Conservation (phyloP, 345 rosid genomes). For the Pseudoturritis turrita region DNA sequence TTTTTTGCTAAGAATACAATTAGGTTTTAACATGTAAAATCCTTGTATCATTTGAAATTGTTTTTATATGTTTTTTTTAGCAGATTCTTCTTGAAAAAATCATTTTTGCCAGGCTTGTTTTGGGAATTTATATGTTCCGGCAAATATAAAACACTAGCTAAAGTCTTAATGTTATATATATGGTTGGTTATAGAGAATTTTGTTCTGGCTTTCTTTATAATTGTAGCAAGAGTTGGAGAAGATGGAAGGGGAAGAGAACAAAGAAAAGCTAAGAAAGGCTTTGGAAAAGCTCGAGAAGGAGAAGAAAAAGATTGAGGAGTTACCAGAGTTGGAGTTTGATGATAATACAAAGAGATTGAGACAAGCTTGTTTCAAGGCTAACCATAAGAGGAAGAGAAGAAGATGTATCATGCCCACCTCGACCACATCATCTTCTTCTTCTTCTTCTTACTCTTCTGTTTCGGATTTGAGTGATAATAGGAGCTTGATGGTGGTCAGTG, state of each 20-base stretch:
- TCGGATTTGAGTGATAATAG: neutral
- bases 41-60: neutral
- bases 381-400: conserved; percentile 62
- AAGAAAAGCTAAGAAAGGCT: conserved; percentile 30
- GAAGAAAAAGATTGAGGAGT: conserved; percentile 44
- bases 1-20: too few relatives aligned
- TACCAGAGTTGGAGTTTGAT: conserved; percentile 48
- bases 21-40: too few relatives aligned
- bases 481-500: neutral
- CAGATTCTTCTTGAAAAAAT: too few relatives aligned
- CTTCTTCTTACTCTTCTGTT: neutral
- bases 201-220: neutral
- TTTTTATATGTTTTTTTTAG: neutral
- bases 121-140: neutral
- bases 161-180: neutral
- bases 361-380: conserved; percentile 78
- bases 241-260: conserved; percentile 27
- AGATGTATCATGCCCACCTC: neutral
- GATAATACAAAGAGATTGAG: conserved; percentile 58
- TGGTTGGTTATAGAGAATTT: neutral
- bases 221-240: conserved; percentile 22
- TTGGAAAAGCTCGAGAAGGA: conserved; percentile 50
- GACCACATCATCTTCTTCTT: neutral
- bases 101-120: neutral
- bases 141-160: neutral